These are phyloP conservation scores for Colletotrichum karsti DNA, from an alignment of 2,329 filamentous ascomycete species.

Conservation along the genomic window DNA sequence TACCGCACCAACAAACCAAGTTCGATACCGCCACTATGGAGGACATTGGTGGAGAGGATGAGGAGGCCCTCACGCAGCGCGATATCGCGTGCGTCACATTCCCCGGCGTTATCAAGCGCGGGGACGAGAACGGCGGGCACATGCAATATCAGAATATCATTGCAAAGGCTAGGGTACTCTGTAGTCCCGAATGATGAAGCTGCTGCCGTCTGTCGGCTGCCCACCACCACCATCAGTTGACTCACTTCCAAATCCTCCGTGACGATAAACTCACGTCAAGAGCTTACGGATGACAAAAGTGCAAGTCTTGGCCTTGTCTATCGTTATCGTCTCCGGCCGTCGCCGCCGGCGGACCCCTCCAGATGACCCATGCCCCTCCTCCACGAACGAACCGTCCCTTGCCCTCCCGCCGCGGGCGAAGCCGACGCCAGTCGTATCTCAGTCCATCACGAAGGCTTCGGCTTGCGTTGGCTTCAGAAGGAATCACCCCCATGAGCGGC, in stretches of 20 bases:
- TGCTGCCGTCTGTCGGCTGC: not conserved
- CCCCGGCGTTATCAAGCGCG: constrained; percentile 70
- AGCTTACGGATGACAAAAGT: not conserved
- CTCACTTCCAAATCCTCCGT: not conserved
- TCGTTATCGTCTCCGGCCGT: not conserved
- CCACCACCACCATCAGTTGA: not conserved
- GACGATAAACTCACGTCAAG: not conserved
- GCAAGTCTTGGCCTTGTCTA: not conserved
- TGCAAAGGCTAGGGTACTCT: constrained; percentile 72
- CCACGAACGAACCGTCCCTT: not conserved
- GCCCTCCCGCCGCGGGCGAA: not conserved
- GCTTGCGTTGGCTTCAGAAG: too few relatives aligned
- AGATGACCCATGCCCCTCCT: not conserved
- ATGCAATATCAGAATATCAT: constrained; percentile 70
- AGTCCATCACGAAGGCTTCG: not conserved
- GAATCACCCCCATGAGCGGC: not conserved
- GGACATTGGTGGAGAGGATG: constrained; percentile 70
- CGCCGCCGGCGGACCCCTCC: not conserved
- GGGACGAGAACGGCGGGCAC: constrained; percentile 71
- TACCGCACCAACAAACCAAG: constrained; percentile 60
- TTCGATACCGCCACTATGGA: constrained; percentile 72
- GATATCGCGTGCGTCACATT: constrained; percentile 71
- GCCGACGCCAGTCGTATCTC: not conserved
- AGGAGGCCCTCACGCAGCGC: constrained; percentile 59
- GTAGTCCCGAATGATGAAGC: constrained; percentile 53